phyloP scores from a whole-genome alignment of 1,139 yeast species.

The Diutina pseudorugosa region DNA sequence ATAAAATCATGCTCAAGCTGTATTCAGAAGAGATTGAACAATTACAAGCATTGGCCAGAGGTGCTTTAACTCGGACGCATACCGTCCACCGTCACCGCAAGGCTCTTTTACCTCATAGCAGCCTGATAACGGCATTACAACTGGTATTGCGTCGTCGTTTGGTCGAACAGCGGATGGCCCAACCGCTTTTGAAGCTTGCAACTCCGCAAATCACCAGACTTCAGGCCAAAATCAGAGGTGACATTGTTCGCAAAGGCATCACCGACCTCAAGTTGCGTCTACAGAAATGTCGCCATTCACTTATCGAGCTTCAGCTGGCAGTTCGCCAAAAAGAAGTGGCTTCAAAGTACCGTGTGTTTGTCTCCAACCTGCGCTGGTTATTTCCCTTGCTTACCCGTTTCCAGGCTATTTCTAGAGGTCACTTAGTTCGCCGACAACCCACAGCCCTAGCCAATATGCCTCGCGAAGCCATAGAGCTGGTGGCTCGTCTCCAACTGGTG shows the following conservation, averaged over 20 bases:
- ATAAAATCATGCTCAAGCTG: slow-evolving; percentile 45
- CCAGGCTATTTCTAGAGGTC: neutral
- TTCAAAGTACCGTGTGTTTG: neutral
- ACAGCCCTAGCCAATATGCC: neutral
- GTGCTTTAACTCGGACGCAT: slow-evolving; percentile 20
- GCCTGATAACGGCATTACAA: slow-evolving; percentile 25
- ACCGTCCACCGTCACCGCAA: slow-evolving; percentile 30
- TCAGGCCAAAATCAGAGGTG: slow-evolving; percentile 21
- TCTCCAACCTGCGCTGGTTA: slow-evolving; percentile 3
- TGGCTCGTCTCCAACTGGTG: slow-evolving; percentile 1
- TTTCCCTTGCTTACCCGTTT: neutral
- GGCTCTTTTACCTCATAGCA: slow-evolving; percentile 17
- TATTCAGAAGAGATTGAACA: slow-evolving; percentile 33
- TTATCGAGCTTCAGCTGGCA: neutral
- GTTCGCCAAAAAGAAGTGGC: neutral
- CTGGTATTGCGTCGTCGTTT: slow-evolving; percentile 20
- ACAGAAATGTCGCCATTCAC: neutral
- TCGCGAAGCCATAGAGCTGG: neutral
- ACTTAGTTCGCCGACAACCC: neutral
- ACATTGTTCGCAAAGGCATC: slow-evolving; percentile 10
- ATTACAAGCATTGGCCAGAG: slow-evolving; percentile 29
- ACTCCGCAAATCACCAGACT: slow-evolving; percentile 8
- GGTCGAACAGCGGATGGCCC: slow-evolving; percentile 5
- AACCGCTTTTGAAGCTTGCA: neutral
- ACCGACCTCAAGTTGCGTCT: neutral